Conservation (phyloP, 2,329 filamentous ascomycete genomes). For the Ophiocordyceps unilateralis region DNA sequence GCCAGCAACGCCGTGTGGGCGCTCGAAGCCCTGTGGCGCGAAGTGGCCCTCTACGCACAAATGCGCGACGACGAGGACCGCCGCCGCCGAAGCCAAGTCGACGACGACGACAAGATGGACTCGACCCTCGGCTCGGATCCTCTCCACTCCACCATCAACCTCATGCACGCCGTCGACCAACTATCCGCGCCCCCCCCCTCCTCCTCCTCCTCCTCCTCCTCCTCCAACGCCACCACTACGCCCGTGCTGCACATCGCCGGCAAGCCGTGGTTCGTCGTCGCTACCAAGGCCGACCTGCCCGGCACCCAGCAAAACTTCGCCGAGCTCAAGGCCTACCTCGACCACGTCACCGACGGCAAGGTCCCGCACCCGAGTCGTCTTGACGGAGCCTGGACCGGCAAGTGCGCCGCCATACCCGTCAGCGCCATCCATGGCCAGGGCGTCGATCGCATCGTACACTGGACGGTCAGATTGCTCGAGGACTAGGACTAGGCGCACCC, state of each 20-base stretch:
- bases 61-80: conserved; percentile 58
- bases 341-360: conserved; percentile 41
- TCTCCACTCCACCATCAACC: conserved; percentile 9
- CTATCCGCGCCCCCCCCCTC: not conserved
- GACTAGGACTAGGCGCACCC: conserved; percentile 10
- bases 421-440: conserved; percentile 82
- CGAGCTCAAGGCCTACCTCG: conserved; percentile 52
- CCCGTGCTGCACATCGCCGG: conserved; percentile 58
- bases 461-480: conserved; percentile 52
- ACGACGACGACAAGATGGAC: conserved; percentile 34
- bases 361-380: conserved; percentile 57
- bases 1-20: conserved; percentile 64
- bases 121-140: conserved; percentile 37
- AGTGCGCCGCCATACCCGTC: conserved; percentile 61
- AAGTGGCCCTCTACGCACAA: conserved; percentile 75
- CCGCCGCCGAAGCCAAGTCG: conserved; percentile 34
- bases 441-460: conserved; percentile 55
- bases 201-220: not conserved
- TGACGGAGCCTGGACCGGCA: conserved; percentile 35
- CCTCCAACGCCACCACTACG: conserved; percentile 1
- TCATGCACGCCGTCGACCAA: conserved; percentile 3
- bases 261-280: conserved; percentile 94
- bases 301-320: conserved; percentile 64
- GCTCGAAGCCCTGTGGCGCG: conserved; percentile 70
- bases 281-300: conserved; percentile 77